These are phyloP conservation scores for Kodamaea derodonti DNA, from an alignment of 1,139 yeast species.

Conservation along the genomic window DNA sequence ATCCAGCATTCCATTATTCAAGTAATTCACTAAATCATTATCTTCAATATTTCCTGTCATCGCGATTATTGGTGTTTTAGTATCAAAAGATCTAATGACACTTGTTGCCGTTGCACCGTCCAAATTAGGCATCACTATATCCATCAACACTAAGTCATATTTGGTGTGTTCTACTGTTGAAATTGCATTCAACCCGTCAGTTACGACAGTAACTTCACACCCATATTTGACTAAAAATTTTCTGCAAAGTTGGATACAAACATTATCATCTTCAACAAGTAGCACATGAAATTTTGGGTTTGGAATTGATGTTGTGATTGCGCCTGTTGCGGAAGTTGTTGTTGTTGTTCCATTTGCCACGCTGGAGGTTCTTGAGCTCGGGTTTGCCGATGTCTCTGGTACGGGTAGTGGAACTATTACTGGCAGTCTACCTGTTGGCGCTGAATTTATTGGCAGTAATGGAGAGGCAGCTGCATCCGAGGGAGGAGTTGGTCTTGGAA, in stretches of 20 bases:
- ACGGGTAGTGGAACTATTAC: constrained; percentile 2
- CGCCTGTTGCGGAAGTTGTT: constrained; percentile 11
- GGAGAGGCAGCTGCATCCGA: not conserved
- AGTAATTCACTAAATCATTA: constrained; percentile 73
- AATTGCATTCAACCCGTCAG: constrained; percentile 89
- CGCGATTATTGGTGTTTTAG: constrained; percentile 83
- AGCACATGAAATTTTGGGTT: constrained; percentile 63
- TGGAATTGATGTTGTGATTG: constrained; percentile 27
- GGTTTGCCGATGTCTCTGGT: constrained; percentile 1
- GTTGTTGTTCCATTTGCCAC: not conserved
- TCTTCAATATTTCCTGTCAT: constrained; percentile 90
- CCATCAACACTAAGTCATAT: constrained; percentile 86
- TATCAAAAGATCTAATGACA: constrained; percentile 78
- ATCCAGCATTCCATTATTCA: constrained; percentile 89
- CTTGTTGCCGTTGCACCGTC: constrained; percentile 95
- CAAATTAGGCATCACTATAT: constrained; percentile 88
- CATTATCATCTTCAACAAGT: constrained; percentile 83
- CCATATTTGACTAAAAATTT: constrained; percentile 84
- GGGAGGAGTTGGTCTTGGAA: not conserved
- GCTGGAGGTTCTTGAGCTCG: not conserved
- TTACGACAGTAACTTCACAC: constrained; percentile 87
- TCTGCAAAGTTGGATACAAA: constrained; percentile 73
- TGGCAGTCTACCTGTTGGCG: constrained; percentile 4
- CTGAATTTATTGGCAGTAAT: constrained; percentile 12
- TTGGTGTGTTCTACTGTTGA: constrained; percentile 70